phyloP scores from a whole-genome alignment of 176 grass and related monocot genomes.

The Dactylis glomerata region DNA sequence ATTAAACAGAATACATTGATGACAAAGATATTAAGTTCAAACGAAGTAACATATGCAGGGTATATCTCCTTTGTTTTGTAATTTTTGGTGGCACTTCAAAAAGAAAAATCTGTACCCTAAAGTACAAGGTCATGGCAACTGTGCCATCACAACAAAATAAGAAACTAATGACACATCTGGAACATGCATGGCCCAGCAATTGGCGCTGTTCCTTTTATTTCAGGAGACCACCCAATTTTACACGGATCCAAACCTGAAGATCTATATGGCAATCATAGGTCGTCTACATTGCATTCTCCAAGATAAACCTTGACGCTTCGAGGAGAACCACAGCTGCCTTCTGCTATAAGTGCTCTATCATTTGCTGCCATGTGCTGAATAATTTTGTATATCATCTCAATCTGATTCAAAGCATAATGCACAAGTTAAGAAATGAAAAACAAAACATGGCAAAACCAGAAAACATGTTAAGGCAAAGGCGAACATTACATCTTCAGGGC shows the following conservation, averaged over 20 bases:
- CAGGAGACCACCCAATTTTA: slow-evolving; percentile 29
- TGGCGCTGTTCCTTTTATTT: slow-evolving; percentile 30
- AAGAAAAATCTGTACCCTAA: background rate
- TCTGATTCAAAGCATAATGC: slow-evolving; percentile 31
- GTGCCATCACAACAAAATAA: slow-evolving; percentile 9
- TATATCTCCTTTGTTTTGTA: background rate
- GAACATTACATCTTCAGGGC: slow-evolving; percentile 66
- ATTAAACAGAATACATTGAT: background rate
- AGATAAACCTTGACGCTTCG: slow-evolving; percentile 86
- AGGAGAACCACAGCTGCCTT: slow-evolving; percentile 92
- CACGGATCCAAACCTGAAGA: slow-evolving; percentile 21
- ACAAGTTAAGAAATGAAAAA: slow-evolving; percentile 3
- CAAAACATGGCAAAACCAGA: background rate
- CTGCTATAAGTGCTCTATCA: slow-evolving; percentile 93
- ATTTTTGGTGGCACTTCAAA: background rate
- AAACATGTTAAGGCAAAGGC: background rate
- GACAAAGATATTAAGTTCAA: background rate
- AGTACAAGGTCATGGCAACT: slow-evolving; percentile 19
- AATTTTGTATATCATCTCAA: slow-evolving; percentile 99
- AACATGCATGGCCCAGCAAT: slow-evolving; percentile 3
- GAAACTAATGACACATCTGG: slow-evolving; percentile 26
- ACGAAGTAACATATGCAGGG: background rate
- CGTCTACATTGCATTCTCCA: slow-evolving; percentile 78
- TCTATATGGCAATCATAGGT: slow-evolving; percentile 42
- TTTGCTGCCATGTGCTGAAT: slow-evolving; percentile 97